phyloP scores from a whole-genome alignment of 2,329 filamentous ascomycete species.

The Sporothrix brasiliensis region DNA sequence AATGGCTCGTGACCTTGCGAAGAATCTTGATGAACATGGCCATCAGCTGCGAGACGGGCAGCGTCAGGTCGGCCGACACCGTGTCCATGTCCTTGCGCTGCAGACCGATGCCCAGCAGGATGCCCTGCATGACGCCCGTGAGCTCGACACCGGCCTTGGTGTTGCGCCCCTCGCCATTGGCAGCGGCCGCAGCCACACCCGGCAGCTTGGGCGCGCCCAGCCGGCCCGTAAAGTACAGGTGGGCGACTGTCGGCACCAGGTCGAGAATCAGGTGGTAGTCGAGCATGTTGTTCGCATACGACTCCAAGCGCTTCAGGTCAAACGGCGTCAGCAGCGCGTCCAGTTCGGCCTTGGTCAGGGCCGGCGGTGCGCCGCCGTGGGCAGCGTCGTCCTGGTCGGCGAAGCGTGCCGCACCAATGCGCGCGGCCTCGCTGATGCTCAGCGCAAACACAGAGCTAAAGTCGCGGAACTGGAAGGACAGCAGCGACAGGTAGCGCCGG shows the following conservation, averaged over 20 bases:
- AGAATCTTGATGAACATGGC: slow-evolving; percentile 98
- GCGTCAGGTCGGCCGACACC: slow-evolving; percentile 74
- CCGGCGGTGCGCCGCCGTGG: slow-evolving; percentile 37
- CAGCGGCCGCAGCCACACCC: slow-evolving; percentile 3
- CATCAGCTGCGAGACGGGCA: slow-evolving; percentile 77
- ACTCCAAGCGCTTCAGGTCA: slow-evolving; percentile 91
- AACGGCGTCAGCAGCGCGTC: slow-evolving; percentile 82
- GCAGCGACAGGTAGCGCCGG: slow-evolving; percentile 82
- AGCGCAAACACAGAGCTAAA: slow-evolving; percentile 80
- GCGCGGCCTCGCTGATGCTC: slow-evolving; percentile 86
- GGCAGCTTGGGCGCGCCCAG: slow-evolving; percentile 51
- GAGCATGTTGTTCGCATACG: slow-evolving; percentile 94
- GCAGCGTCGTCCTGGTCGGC: slow-evolving; percentile 61
- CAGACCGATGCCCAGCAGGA: slow-evolving; percentile 86
- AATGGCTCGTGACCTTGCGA: slow-evolving; percentile 79
- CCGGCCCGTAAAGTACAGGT: slow-evolving; percentile 81
- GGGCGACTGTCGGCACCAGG: slow-evolving; percentile 79
- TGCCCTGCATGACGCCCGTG: slow-evolving; percentile 79
- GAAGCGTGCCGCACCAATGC: slow-evolving; percentile 49
- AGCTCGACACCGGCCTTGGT: slow-evolving; percentile 61
- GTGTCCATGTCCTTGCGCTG: slow-evolving; percentile 86
- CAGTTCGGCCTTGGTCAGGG: slow-evolving; percentile 73
- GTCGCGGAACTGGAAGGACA: slow-evolving; percentile 88
- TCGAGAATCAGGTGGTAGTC: slow-evolving; percentile 98
- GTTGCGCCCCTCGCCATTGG: background rate